Conservation (phyloP, 495 filamentous ascomycete species). For the Podospora tetraspora region DNA sequence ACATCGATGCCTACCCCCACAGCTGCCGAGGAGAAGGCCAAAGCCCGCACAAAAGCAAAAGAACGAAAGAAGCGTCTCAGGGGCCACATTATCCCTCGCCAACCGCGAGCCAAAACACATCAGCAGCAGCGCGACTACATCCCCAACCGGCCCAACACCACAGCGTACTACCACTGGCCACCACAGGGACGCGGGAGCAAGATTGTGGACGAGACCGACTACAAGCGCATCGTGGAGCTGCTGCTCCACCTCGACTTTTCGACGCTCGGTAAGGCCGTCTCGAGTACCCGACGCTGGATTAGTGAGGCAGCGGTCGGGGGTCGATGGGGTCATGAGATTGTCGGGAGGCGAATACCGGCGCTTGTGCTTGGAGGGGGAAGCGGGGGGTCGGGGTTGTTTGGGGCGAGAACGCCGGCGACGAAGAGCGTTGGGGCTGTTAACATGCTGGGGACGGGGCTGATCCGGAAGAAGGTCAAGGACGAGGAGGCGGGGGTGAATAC, state of each 20-base stretch:
- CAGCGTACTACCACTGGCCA: conserved; percentile 65
- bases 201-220: conserved; percentile 64
- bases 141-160: conserved; percentile 39
- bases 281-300: conserved; percentile 70
- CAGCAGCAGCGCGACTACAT: conserved; percentile 30
- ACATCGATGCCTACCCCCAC: conserved; percentile 8
- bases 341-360: conserved; percentile 27
- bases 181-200: conserved; percentile 60
- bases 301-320: conserved; percentile 40
- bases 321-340: conserved; percentile 45
- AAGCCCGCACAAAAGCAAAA: conserved; percentile 9
- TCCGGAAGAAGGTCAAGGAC: conserved; percentile 34
- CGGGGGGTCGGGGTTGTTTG: background rate
- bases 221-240: conserved; percentile 69
- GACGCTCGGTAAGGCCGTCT: conserved; percentile 57
- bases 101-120: conserved; percentile 54
- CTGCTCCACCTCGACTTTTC: conserved; percentile 84
- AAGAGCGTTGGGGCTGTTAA: background rate
- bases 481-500: background rate
- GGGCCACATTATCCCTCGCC: conserved; percentile 48
- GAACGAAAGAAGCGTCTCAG: conserved; percentile 41
- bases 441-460: conserved; percentile 17
- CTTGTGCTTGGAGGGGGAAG: background rate
- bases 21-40: background rate
- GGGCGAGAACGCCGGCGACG: background rate